Evolutionary conservation across 129 eudicot genomes (phyloP), one percentile per base, ranked within the genome.

Genomic region (Glebionis coronaria): DNA sequence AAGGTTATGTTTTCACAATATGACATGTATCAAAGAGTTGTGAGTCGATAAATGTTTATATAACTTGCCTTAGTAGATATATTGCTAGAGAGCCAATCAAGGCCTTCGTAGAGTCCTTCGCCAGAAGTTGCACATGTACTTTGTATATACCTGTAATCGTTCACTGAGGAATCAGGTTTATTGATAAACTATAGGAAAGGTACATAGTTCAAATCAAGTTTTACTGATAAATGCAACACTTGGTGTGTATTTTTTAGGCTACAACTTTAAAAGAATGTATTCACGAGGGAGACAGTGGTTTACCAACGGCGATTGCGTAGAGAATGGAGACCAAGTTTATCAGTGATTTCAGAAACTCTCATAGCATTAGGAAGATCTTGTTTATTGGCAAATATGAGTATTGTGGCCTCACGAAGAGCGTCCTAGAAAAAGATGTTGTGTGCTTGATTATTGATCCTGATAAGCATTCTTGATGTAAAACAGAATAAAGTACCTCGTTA

Each of bases 291-390:
- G 4, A 31, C 18, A 45, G 8, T 35, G 13, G 38, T 31, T 27
- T 80, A 88, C 95, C 86, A 82, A 35, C 77, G 84, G 9, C 84
- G 84, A 35, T 84, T 85, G 61, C 85, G 81, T 68, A 88, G 78
- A 8, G 88, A 79, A 63, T 80, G 91, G 42, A 88, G 86, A 62
- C 78, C 86, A 63, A 84, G 91, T 72, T 73, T 78, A 69, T 84
- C 91, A 3, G 88, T 76, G 49, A 85, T 77, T 82, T 89, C 90
- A 27, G 94, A 69, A 61, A 78, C 83, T 65, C 35, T 73, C 85
- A 89, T 83, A 40, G 93, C 85, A 72, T 83, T 89, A 0, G 93
- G 93, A 70, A 89, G 96, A 71, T 86, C 88, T 78, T 82, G 88
- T 73, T 90, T 84, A 63, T 90, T 86, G 58, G 97, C 88, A 63